Evolutionary conservation across 2,329 filamentous ascomycete species (phyloP), one percentile per base, ranked within the genome.

Genomic region (Phyllosticta ampelicida): DNA sequence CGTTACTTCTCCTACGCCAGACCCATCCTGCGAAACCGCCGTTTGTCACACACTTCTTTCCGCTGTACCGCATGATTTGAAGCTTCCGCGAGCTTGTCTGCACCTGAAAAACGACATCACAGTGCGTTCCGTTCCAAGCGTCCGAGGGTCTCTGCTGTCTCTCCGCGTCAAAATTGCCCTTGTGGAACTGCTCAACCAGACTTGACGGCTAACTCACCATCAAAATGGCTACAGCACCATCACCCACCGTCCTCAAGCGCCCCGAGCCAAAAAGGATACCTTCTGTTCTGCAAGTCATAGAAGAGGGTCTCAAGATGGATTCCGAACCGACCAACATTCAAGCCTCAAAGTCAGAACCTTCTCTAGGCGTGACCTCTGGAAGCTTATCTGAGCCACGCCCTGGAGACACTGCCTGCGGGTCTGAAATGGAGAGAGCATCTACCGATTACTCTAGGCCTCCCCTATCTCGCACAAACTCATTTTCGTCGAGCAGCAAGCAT

Each of bases 401-500:
- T 13, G 56, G 56, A 23, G 56, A 58, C 56, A 51, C 56, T 8
- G 49, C 56, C 3, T 44, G 58, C 29, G 58, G 49, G 3, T 53
- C 54, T 13, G 53, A 55, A 19, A 26, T 11, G 19, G 49, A 70
- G 50, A 79, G 80, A 60, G 80, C 19, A 20, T 68, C 9, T 62
- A 61, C 72, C 55, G 77, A 71, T n/a, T 18, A 44, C 36, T 8
- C n/a, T n/a, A 4, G 36, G n/a, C 19, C 20, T 20, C 51, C 53
- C 36, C 75, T 90, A 53, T 95, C 90, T 8, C 83, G 90, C 60
- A 86, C 87, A 58, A 79, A 82, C 16, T 95, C 90, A 16, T 90
- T 90, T 71, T 90, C 89, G n/a, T 85, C 83, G 53, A 90, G 85
- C 72, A 90, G 86, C 70, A 86, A 84, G n/a, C 90, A 90, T 66